A percentile compares a stretch with the other conserved stretches of the same genome.
Conservation (phyloP, 1,284 basidiomycete species). For the Ustilago loliicola region DNA sequence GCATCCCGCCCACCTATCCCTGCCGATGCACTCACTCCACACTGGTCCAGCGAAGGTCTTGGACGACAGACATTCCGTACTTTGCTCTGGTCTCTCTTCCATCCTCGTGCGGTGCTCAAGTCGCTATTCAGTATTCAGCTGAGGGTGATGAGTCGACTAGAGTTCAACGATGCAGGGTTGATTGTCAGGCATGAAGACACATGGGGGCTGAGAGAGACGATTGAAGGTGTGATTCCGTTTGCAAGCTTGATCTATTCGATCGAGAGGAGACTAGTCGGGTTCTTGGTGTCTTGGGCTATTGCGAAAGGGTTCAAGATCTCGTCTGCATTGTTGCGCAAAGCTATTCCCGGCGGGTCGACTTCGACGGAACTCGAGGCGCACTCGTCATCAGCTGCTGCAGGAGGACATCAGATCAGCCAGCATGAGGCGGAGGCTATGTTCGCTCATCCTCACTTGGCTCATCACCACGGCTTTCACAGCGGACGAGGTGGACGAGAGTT, state of each 20-base stretch:
- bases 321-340: slow-evolving; percentile 42
- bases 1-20: slow-evolving; percentile 58
- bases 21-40: slow-evolving; percentile 59
- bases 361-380: slow-evolving; percentile 27
- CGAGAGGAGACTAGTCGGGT: slow-evolving; percentile 63
- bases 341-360: slow-evolving; percentile 30
- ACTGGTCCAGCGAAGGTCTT: slow-evolving; percentile 65
- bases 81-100: slow-evolving; percentile 62
- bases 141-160: slow-evolving; percentile 67
- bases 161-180: slow-evolving; percentile 70
- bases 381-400: background rate
- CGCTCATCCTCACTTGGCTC: slow-evolving; percentile 28
- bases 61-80: slow-evolving; percentile 60
- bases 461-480: slow-evolving; percentile 8
- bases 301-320: slow-evolving; percentile 62
- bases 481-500: slow-evolving; percentile 32
- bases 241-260: slow-evolving; percentile 63
- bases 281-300: slow-evolving; percentile 62
- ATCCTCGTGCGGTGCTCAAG: slow-evolving; percentile 60
- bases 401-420: slow-evolving; percentile 34
- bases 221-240: slow-evolving; percentile 68
- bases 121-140: slow-evolving; percentile 66
- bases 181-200: slow-evolving; percentile 70
- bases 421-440: slow-evolving; percentile 49
- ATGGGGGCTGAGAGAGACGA: slow-evolving; percentile 68